Evolutionary conservation across 1,284 basidiomycete species (phyloP).

Genomic region (Heliocybe sulcata): DNA sequence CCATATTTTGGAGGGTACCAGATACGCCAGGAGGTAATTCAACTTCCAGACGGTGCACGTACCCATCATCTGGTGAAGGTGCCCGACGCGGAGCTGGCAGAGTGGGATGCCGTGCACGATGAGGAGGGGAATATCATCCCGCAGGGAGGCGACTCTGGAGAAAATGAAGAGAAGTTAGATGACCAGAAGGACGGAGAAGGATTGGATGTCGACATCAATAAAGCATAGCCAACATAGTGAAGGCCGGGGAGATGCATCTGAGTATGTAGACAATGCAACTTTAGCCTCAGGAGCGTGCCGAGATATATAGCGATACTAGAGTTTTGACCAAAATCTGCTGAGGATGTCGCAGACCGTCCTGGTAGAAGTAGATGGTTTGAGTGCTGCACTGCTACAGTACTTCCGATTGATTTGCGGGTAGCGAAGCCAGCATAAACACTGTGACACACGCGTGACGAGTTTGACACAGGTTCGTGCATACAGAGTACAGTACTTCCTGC

Average conservation of each 20-base stretch:
- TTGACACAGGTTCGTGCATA: no score
- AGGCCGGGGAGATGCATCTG: not conserved
- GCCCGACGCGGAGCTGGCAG: slow-evolving; percentile 5
- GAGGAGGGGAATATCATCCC: not conserved
- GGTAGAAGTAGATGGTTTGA: no score
- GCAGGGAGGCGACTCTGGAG: not conserved
- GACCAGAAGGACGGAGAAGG: not conserved
- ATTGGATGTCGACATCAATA: no score
- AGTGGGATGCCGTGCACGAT: slow-evolving; percentile 1
- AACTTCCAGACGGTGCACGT: slow-evolving; percentile 20
- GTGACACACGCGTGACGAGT: no score
- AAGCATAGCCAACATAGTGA: not conserved
- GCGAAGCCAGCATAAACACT: no score
- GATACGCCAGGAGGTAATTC: slow-evolving; percentile 21
- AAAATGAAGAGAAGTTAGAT: not conserved
- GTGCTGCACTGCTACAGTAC: no score
- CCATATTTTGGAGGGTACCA: slow-evolving; percentile 23
- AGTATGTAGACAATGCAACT: not conserved
- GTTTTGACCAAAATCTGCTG: no score
- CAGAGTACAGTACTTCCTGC: no score
- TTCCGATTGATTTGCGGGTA: no score
- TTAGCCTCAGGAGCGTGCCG: not conserved
- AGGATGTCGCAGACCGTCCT: no score
- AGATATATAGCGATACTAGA: no score
- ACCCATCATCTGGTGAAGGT: slow-evolving; percentile 15